Percentiles rank a stretch among this genome's conserved stretches.
Conservation (phyloP, 441 rosid genomes). For the Syzygium syzygioides region DNA sequence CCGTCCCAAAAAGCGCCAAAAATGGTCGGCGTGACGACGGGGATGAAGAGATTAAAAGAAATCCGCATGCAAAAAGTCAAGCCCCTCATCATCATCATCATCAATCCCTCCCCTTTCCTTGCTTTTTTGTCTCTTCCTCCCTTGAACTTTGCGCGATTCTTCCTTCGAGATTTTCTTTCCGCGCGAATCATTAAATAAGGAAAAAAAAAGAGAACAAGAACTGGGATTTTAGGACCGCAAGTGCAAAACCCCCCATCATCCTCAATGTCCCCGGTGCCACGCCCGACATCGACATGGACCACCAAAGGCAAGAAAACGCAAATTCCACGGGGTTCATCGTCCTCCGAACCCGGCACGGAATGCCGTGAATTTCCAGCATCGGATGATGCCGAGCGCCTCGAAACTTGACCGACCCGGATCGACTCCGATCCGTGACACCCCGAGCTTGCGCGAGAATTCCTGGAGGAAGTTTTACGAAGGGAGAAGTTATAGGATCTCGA, state of each 20-base stretch:
- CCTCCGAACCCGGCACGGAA: accelerated
- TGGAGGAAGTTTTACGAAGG: not conserved
- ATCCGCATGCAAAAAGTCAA: not conserved
- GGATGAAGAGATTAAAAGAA: not conserved
- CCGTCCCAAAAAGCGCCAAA: not conserved
- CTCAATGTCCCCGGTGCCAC: not conserved
- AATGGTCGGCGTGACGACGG: not conserved
- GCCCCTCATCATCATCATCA: not conserved
- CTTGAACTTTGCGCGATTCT: not conserved
- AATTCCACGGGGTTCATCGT: too few relatives aligned
- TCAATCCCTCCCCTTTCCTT: too few relatives aligned
- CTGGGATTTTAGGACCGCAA: not conserved
- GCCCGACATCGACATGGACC: not conserved
- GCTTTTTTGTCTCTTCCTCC: not conserved
- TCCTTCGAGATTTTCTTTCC: not conserved
- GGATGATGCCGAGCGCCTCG: accelerated
- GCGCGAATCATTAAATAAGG: not conserved
- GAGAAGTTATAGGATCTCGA: not conserved
- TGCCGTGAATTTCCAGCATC: not conserved
- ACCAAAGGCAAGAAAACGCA: not conserved
- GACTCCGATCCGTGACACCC: not conserved
- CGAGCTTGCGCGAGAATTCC: not conserved
- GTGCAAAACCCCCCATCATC: not conserved
- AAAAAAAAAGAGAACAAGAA: not conserved
- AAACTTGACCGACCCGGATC: not conserved